Evolutionary conservation across 495 filamentous ascomycete species (phyloP).

Genomic region (Patellaria atrata): DNA sequence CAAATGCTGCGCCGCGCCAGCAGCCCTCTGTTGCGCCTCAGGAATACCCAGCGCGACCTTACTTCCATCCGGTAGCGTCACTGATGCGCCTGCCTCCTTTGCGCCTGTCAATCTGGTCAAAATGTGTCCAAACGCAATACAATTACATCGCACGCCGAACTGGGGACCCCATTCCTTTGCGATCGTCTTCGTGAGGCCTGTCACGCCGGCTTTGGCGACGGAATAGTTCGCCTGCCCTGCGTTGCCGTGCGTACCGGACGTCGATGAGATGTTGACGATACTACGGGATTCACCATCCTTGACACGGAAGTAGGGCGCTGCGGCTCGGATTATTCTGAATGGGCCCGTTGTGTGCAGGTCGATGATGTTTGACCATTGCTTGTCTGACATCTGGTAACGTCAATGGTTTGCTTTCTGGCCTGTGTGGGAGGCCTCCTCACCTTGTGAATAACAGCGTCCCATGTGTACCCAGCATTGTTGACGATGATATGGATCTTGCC

Average conservation of each 20-base stretch:
- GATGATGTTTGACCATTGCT: conserved; percentile 80
- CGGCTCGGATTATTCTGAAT: conserved; percentile 65
- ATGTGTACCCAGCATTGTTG: conserved; percentile 81
- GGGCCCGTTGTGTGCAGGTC: conserved; percentile 68
- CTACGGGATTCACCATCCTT: conserved; percentile 64
- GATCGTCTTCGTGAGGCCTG: conserved; percentile 69
- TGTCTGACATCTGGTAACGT: conserved; percentile 55
- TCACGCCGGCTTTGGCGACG: conserved; percentile 66
- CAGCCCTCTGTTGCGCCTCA: conserved; percentile 34
- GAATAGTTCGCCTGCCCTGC: conserved; percentile 77
- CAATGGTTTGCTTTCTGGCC: not conserved
- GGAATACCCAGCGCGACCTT: conserved; percentile 71
- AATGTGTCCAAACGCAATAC: conserved; percentile 69
- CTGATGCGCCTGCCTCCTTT: conserved; percentile 67
- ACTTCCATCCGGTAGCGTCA: conserved; percentile 58
- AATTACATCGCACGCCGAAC: conserved; percentile 74
- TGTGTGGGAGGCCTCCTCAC: conserved; percentile 23
- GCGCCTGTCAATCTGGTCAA: conserved; percentile 60
- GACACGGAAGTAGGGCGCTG: conserved; percentile 74
- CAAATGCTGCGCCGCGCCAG: conserved; percentile 25
- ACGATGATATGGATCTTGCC: conserved; percentile 83
- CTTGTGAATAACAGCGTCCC: conserved; percentile 86
- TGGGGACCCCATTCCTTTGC: conserved; percentile 81
- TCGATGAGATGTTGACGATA: conserved; percentile 70
- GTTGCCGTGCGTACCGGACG: conserved; percentile 69